Conservation (phyloP, 1,139 yeast genomes). For the Geotrichum carabidarum region DNA sequence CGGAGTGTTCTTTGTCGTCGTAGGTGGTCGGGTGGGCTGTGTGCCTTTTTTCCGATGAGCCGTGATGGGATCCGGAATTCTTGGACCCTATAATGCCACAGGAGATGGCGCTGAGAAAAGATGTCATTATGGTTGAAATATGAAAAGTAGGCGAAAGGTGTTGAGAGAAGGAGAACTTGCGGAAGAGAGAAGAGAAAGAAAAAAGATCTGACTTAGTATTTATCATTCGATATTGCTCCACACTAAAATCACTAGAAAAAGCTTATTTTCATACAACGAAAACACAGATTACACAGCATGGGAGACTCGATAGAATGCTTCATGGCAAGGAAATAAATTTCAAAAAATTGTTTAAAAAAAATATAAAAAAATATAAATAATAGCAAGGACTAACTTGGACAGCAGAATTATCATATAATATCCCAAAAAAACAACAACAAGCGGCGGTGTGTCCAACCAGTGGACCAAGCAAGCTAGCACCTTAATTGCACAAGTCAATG, state of each 20-base stretch:
- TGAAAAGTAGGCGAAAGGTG: not conserved
- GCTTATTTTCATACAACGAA: no score
- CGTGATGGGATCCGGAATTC: not conserved
- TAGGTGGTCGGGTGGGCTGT: not conserved
- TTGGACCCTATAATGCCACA: constrained; percentile 7
- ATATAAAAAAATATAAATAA: not conserved
- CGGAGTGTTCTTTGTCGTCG: no score
- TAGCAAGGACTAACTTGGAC: no score
- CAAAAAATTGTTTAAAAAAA: not conserved
- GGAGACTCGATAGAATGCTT: not conserved
- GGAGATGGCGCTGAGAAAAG: constrained; percentile 3
- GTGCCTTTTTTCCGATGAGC: not conserved
- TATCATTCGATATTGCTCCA: no score
- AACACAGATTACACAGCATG: not conserved
- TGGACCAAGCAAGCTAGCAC: not conserved
- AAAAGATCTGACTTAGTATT: no score
- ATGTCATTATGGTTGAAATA: constrained; percentile 1
- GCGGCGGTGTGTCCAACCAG: no score
- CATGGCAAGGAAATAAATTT: not conserved
- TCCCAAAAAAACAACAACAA: not conserved
- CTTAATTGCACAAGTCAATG: not conserved
- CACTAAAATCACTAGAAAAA: no score
- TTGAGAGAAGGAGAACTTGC: not conserved
- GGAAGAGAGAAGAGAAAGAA: not conserved
- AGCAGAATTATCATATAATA: not conserved